A percentile compares a stretch with the other conserved stretches of the same genome.
Conservation (phyloP, 495 filamentous ascomycete genomes). For the Amorphotheca resinae region DNA sequence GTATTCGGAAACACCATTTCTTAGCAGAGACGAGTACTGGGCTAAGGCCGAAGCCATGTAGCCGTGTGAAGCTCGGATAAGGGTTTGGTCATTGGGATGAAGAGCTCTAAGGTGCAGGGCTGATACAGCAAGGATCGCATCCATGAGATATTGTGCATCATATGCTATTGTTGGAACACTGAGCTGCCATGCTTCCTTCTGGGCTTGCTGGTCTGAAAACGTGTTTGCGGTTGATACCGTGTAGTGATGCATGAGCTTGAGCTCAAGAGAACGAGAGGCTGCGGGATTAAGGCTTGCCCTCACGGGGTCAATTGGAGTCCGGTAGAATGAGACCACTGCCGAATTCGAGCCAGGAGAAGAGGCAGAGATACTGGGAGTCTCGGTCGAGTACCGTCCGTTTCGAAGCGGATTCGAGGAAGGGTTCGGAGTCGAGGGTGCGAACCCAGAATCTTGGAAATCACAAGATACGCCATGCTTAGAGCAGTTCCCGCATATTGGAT, state of each 20-base stretch:
- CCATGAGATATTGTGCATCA: conserved; percentile 37
- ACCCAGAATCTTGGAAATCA: conserved; percentile 37
- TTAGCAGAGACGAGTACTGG: conserved; percentile 38
- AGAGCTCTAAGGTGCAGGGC: conserved; percentile 40
- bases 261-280: conserved; percentile 34
- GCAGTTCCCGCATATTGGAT: conserved; percentile 50
- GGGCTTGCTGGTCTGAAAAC: conserved; percentile 30
- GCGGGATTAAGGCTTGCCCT: conserved; percentile 19
- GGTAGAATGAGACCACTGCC: conserved; percentile 24
- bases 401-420: no score
- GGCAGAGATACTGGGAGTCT: conserved; percentile 20
- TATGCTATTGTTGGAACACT: conserved; percentile 43
- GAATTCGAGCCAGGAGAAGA: conserved; percentile 18
- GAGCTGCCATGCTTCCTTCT: conserved; percentile 39
- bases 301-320: conserved; percentile 24
- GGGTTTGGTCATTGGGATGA: conserved; percentile 35
- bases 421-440: conserved; percentile 6
- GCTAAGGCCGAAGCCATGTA: conserved; percentile 45
- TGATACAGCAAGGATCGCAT: conserved; percentile 43
- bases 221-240: conserved; percentile 40
- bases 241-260: conserved; percentile 42
- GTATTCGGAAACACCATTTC: conserved; percentile 32
- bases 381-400: no score
- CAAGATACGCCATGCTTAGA: conserved; percentile 49
- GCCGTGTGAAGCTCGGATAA: conserved; percentile 40